Conservation (phyloP, 805 yeast species). For the Clavispora fructus region DNA sequence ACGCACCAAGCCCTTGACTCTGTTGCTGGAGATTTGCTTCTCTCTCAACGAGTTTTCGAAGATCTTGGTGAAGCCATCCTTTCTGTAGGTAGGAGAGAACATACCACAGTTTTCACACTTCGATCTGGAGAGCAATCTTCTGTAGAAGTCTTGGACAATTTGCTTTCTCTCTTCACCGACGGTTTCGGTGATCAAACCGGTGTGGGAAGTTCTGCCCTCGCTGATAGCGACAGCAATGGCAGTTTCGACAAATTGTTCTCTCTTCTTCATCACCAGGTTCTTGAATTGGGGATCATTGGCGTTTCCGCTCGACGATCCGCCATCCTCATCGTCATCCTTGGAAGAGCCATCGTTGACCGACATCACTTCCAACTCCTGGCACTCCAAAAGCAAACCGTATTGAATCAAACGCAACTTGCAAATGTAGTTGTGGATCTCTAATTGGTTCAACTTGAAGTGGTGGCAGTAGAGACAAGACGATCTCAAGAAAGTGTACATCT, state of each 20-base stretch:
- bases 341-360: conserved; percentile 26
- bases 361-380: conserved; percentile 66
- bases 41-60: conserved; percentile 84
- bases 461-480: conserved; percentile 88
- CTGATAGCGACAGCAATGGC: conserved; percentile 68
- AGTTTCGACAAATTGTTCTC: conserved; percentile 67
- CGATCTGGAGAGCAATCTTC: conserved; percentile 65
- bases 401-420: conserved; percentile 81
- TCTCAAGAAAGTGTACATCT: conserved; percentile 78
- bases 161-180: conserved; percentile 82
- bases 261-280: conserved; percentile 47
- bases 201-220: conserved; percentile 63
- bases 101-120: conserved; percentile 95
- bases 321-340: conserved; percentile 39
- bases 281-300: conserved; percentile 34
- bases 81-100: conserved; percentile 91
- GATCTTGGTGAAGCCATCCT: conserved; percentile 89
- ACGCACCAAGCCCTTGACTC: conserved; percentile 73
- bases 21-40: conserved; percentile 74
- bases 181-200: conserved; percentile 76
- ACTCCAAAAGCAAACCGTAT: conserved; percentile 81
- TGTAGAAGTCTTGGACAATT: conserved; percentile 69
- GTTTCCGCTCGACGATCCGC: conserved; percentile 21
- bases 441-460: conserved; percentile 62
- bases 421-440: conserved; percentile 69